These are phyloP conservation scores for Ogataea salicorniae DNA, from an alignment of 805 yeast species.

Conservation along the genomic window DNA sequence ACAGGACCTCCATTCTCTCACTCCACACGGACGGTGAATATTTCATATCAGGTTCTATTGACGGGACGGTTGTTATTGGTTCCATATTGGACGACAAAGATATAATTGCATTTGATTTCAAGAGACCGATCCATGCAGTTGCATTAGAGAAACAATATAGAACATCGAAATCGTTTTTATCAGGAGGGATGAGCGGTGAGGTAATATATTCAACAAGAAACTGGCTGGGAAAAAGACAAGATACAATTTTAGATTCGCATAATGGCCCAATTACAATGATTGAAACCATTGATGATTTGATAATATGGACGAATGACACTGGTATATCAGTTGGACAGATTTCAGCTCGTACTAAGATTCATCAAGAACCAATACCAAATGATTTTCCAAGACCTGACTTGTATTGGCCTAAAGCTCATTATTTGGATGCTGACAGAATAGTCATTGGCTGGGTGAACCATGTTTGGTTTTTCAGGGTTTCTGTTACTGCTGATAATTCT, in stretches of 20 bases:
- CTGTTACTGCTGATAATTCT: slow-evolving; percentile 1
- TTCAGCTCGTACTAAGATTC: slow-evolving; percentile 42
- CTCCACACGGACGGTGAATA: slow-evolving; percentile 66
- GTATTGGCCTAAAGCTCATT: slow-evolving; percentile 74
- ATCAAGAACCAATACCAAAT: slow-evolving; percentile 51
- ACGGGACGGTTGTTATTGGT: slow-evolving; percentile 86
- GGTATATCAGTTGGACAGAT: slow-evolving; percentile 71
- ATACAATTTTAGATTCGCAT: slow-evolving; percentile 53
- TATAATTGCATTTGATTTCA: slow-evolving; percentile 71
- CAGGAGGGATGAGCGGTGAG: slow-evolving; percentile 89
- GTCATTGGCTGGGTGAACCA: slow-evolving; percentile 80
- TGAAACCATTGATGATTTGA: slow-evolving; percentile 53
- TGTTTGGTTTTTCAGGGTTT: slow-evolving; percentile 53
- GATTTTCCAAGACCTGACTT: slow-evolving; percentile 64
- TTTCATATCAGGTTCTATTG: slow-evolving; percentile 88
- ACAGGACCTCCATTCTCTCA: slow-evolving; percentile 76
- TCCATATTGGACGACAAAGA: slow-evolving; percentile 58
- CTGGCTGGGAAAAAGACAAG: slow-evolving; percentile 84
- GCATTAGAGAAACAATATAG: slow-evolving; percentile 69
- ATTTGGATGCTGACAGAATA: slow-evolving; percentile 59
- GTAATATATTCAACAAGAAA: slow-evolving; percentile 68
- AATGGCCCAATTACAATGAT: slow-evolving; percentile 71
- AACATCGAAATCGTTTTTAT: slow-evolving; percentile 58
- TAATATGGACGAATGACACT: slow-evolving; percentile 79
- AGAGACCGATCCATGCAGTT: slow-evolving; percentile 84